Conservation (phyloP, 2,329 filamentous ascomycete species). For the Sporothrix dimorphospora region DNA sequence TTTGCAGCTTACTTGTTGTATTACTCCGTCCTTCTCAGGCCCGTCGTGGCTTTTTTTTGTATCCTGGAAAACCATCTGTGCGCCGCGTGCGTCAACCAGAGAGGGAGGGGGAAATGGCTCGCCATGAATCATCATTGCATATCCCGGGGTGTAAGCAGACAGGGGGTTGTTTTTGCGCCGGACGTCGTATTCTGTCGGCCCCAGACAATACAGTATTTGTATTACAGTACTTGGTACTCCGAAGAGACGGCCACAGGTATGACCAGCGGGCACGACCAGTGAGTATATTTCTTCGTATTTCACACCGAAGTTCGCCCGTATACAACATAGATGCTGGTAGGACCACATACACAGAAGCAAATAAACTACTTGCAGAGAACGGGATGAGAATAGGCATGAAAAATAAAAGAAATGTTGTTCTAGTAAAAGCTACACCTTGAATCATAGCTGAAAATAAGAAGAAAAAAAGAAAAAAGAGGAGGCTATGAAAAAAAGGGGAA, state of each 20-base stretch:
- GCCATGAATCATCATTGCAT: conserved; percentile 14
- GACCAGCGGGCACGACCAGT: neutral
- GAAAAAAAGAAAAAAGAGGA: neutral
- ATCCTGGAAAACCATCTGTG: neutral
- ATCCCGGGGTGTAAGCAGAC: neutral
- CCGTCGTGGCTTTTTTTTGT: neutral
- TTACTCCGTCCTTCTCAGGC: neutral
- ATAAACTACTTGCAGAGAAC: no score
- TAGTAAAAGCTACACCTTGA: neutral
- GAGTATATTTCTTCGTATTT: no score
- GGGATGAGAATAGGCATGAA: neutral
- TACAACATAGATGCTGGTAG: neutral
- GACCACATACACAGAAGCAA: neutral
- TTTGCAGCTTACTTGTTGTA: no score
- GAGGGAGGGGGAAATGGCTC: neutral
- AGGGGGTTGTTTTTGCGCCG: neutral
- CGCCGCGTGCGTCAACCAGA: neutral
- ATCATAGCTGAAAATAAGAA: neutral
- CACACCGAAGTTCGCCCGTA: neutral
- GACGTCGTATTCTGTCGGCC: neutral
- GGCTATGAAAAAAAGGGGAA: neutral
- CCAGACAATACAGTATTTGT: neutral
- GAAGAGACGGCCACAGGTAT: no score
- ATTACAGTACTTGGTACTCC: no score
- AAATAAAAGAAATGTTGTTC: neutral